Evolutionary conservation across 352 stramenopile species (phyloP).

Genomic region (Pythium periplocum): DNA sequence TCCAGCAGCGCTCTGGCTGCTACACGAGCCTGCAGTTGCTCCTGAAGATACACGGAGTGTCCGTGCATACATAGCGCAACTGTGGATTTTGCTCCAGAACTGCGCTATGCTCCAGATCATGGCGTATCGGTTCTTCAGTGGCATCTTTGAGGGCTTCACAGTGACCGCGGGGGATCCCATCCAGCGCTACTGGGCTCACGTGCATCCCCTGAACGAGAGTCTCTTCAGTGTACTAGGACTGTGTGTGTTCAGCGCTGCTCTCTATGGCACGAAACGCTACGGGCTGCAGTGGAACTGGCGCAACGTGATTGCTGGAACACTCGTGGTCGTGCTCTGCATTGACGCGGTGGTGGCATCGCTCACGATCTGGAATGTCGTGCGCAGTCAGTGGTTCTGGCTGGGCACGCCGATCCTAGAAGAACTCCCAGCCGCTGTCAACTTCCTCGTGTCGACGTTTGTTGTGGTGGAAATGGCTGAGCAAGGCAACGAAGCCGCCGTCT

Average conservation of each 20-base stretch:
- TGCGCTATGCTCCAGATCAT: conserved; percentile 36
- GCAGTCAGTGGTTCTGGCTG: conserved; percentile 39
- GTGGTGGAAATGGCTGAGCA: conserved; percentile 38
- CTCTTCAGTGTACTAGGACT: conserved; percentile 24
- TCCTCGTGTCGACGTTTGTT: conserved; percentile 33
- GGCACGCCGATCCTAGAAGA: conserved; percentile 28
- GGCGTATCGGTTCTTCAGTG: conserved; percentile 37
- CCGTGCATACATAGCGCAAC: conserved; percentile 13
- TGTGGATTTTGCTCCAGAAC: conserved; percentile 27
- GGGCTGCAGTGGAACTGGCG: conserved; percentile 42
- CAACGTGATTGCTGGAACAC: conserved; percentile 17
- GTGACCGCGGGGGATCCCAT: conserved; percentile 23
- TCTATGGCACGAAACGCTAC: conserved; percentile 22
- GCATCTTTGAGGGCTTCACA: conserved; percentile 29
- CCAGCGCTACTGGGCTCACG: conserved; percentile 29
- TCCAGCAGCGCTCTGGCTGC: conserved; percentile 12
- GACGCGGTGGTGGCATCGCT: conserved; percentile 20
- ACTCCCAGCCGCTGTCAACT: conserved; percentile 26
- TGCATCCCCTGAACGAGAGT: conserved; percentile 33
- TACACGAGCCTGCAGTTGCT: conserved; percentile 11
- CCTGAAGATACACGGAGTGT: conserved; percentile 4
- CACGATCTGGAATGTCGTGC: conserved; percentile 35
- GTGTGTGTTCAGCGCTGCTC: conserved; percentile 19
- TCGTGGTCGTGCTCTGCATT: conserved; percentile 22
- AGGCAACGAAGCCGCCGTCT: conserved; percentile 34